A percentile compares a stretch with the other conserved stretches of the same genome.
These are phyloP conservation scores for Metarhizium guizhouense DNA, from an alignment of 2,329 filamentous ascomycete species.

Conservation along the genomic window DNA sequence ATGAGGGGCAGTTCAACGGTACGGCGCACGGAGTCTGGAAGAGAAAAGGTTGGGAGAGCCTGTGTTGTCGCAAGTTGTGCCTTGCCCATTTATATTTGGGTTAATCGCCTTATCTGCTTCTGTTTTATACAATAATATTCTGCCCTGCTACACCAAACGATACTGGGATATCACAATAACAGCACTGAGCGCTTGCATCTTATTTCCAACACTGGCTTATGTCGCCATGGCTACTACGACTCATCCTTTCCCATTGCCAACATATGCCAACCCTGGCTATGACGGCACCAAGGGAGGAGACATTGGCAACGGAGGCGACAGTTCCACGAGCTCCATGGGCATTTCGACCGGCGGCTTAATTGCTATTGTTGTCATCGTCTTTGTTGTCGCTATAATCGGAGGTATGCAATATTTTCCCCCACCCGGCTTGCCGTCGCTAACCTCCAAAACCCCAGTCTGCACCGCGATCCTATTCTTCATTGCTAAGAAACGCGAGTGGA, in stretches of 20 bases:
- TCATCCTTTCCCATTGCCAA: constrained; percentile 33
- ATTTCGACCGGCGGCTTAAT: constrained; percentile 62
- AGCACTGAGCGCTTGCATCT: not conserved
- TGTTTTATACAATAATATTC: not conserved
- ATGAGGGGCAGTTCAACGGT: not conserved
- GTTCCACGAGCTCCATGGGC: constrained; percentile 40
- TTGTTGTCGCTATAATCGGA: constrained; percentile 57
- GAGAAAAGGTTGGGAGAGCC: not conserved
- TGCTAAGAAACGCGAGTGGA: constrained; percentile 81
- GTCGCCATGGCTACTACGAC: constrained; percentile 30
- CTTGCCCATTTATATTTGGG: not conserved
- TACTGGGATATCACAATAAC: not conserved
- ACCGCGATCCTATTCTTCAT: constrained; percentile 65
- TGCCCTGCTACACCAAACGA: not conserved
- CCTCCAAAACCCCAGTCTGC: constrained; percentile 36
- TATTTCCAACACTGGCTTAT: not conserved
- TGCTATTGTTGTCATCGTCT: constrained; percentile 66
- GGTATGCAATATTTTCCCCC: constrained; percentile 38
- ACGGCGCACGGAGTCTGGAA: not conserved
- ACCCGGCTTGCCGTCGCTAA: not conserved
- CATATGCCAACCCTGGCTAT: constrained; percentile 26
- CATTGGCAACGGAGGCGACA: constrained; percentile 57
- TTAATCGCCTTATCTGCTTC: not conserved
- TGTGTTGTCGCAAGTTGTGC: not conserved
- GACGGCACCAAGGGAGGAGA: constrained; percentile 36